Conservation (phyloP, 169 alveolate species). For the Plasmodium fragile region DNA sequence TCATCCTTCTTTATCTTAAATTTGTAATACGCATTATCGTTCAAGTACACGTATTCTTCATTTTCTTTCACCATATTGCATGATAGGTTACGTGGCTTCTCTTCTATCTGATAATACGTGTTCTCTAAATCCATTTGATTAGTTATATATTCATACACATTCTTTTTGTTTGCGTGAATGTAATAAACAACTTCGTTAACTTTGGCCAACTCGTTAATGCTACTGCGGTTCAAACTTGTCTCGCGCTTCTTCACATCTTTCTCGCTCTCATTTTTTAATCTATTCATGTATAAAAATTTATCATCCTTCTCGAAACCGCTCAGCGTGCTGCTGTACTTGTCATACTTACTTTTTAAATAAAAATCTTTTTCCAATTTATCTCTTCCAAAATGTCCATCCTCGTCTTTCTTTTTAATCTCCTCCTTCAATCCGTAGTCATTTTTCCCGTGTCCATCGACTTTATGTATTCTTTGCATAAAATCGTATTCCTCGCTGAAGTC, state of each 20-base stretch:
- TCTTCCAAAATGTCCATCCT: conserved; percentile 21
- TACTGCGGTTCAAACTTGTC: conserved; percentile 8
- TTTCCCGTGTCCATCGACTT: conserved; percentile 43
- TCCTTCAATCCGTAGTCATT: conserved; percentile 39
- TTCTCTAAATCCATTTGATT: conserved; percentile 72
- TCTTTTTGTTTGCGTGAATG: conserved; percentile 65
- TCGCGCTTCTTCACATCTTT: conserved; percentile 55
- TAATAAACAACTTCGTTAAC: conserved; percentile 67
- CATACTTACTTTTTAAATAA: conserved; percentile 64
- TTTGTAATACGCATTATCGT: conserved; percentile 71
- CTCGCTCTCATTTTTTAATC: conserved; percentile 52
- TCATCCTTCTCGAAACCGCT: conserved; percentile 74
- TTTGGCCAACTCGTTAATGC: conserved; percentile 52
- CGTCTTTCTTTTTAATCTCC: conserved; percentile 7
- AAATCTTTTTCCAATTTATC: conserved; percentile 59
- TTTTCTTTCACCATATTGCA: conserved; percentile 28
- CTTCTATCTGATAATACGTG: conserved; percentile 74
- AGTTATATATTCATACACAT: conserved; percentile 70
- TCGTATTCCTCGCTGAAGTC: conserved; percentile 72
- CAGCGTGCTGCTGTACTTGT: conserved; percentile 28
- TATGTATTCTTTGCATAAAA: conserved; percentile 74
- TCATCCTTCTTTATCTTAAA: conserved; percentile 71
- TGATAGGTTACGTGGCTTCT: conserved; percentile 31
- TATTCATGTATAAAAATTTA: conserved; percentile 33
- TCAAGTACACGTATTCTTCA: conserved; percentile 62